Evolutionary conservation across 148 eudicot species (phyloP).

Genomic region (Spergularia marina): DNA sequence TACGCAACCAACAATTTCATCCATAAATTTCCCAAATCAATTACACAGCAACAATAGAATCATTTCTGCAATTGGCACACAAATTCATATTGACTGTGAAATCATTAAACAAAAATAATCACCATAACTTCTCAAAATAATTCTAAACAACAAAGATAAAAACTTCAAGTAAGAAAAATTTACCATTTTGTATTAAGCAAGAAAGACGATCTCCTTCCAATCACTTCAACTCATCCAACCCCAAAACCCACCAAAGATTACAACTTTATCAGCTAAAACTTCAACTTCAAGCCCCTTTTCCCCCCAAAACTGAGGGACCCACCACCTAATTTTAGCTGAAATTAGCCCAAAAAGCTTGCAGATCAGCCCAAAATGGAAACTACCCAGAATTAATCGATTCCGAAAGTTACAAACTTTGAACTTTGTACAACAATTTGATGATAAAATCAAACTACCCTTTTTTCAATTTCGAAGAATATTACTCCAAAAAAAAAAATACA

Average conservation of each 20-base stretch:
- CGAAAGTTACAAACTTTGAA: slow-evolving; percentile 3
- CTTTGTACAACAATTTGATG: background rate
- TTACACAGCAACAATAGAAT: background rate
- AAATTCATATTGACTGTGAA: background rate
- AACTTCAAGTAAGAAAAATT: slow-evolving; percentile 2
- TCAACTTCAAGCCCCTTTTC: slow-evolving; percentile 3
- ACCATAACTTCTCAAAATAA: background rate
- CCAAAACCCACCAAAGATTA: slow-evolving; percentile 16
- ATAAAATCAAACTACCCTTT: background rate
- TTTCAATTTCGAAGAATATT: background rate
- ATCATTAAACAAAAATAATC: slow-evolving; percentile 1
- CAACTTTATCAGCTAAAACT: slow-evolving; percentile 10
- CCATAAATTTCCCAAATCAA: background rate
- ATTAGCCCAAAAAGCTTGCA: slow-evolving; percentile 14
- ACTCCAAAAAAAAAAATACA: background rate
- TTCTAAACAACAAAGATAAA: slow-evolving; percentile 1
- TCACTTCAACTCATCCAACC: slow-evolving; percentile 25
- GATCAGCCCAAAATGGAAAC: slow-evolving; percentile 26
- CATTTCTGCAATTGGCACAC: background rate
- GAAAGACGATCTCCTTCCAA: slow-evolving; percentile 3
- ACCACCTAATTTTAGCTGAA: slow-evolving; percentile 16
- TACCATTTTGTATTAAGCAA: slow-evolving; percentile 25
- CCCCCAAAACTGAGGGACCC: slow-evolving; percentile 22
- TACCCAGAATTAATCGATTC: slow-evolving; percentile 12
- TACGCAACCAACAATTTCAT: background rate